Evolutionary conservation across 495 filamentous ascomycete species (phyloP), one percentile per base, ranked within the genome.

Genomic region (Schizothecium vesticola): DNA sequence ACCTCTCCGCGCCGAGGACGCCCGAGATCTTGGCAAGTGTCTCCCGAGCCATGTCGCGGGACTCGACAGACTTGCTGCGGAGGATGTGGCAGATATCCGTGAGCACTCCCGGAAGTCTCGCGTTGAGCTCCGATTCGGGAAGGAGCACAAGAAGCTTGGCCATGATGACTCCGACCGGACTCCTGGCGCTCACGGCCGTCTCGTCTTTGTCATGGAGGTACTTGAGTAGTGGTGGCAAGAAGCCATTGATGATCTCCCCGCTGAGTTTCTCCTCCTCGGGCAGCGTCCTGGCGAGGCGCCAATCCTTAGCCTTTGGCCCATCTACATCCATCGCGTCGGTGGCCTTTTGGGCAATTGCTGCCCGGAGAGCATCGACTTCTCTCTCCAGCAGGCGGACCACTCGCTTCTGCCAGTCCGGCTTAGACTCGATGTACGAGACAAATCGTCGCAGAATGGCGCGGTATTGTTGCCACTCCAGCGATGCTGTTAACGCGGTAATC

Each of bases 171-270:
- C 94, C 92, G 25, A 97, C 89, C 2, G 93, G 93, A 63, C 96
- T 88, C 71, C 95, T 91, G 62, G 94, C 85, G 79, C 93, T 95
- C 79, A 98, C 95, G 21, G 90, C 91, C 1, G 92, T 87, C 78
- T 97, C 93, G 66, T 98, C 91, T 79, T 97, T 98, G 72, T 94
- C 88, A 70, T 97, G 93, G 55, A 99, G 87, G 75, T 96, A 95
- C 23, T 86, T 84, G 11, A 86, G 85, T 61, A 98, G 79, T 51
- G 87, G 84, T 2, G 94, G 92, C 24, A 97, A 83, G 69, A 97
- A 89, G 67, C 87, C 88, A 19, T 87, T 87, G 4, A 85, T 84
- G 51, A 97, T 80, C 71, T 97, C 93, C 5, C 86, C 84, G 5
- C 87, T 84, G 25, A 97, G 81, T 77, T 92, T 93, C 56, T 87